Percentiles rank a stretch among this genome's conserved stretches.
Evolutionary conservation across 768 basidiomycete genomes (phyloP).

Genomic region (Roridomyces roridus): DNA sequence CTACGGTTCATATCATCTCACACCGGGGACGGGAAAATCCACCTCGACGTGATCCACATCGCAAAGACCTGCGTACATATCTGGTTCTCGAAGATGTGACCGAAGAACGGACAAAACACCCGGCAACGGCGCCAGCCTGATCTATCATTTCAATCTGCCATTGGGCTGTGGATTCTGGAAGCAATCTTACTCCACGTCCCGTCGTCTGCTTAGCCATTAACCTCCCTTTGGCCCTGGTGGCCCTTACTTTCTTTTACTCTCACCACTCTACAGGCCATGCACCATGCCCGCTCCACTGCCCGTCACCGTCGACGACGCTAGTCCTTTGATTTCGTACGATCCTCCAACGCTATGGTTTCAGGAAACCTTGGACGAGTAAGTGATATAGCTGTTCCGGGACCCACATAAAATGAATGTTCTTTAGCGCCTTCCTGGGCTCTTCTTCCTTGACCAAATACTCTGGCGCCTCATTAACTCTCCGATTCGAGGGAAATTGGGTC

Average conservation of each 20-base stretch:
- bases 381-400: not conserved
- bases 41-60: no score
- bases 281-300: conserved; percentile 11
- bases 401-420: not conserved
- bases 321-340: conserved; percentile 15
- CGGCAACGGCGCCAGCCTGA: no score
- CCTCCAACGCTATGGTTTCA: conserved; percentile 10
- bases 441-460: not conserved
- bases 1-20: no score
- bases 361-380: conserved; percentile 14
- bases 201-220: no score
- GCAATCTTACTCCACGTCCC: no score
- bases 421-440: not conserved
- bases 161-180: no score
- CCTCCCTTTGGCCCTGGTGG: conserved; percentile 15
- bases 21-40: no score
- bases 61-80: no score
- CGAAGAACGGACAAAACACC: no score
- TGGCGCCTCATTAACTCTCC: conserved; percentile 5
- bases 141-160: no score
- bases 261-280: not conserved
- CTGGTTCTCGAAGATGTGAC: no score
- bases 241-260: conserved; percentile 9
- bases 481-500: conserved; percentile 11
- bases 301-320: conserved; percentile 15